Evolutionary conservation across 2,329 filamentous ascomycete species (phyloP).

Genomic region (Xylaria sp.): DNA sequence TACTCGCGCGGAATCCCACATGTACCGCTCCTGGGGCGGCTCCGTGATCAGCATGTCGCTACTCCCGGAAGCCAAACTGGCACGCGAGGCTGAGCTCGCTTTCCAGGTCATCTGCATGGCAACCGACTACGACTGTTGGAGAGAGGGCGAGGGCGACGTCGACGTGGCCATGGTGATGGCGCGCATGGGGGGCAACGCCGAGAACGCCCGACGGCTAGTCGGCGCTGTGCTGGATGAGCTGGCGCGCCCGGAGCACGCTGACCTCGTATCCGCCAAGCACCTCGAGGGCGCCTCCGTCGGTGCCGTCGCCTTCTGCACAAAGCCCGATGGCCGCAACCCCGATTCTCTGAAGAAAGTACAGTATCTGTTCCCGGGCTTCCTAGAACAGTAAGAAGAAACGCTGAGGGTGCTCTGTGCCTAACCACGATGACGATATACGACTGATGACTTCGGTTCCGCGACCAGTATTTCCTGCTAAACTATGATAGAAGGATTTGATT

Average conservation of each 20-base stretch:
- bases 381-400: conserved; percentile 41
- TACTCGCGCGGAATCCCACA: conserved; percentile 92
- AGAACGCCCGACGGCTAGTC: conserved; percentile 87
- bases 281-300: conserved; percentile 80
- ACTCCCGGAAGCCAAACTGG: conserved; percentile 94
- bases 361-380: conserved; percentile 90
- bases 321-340: conserved; percentile 75
- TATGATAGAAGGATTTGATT: conserved; percentile 6
- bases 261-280: conserved; percentile 83
- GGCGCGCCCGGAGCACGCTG: conserved; percentile 75
- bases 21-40: conserved; percentile 95
- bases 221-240: conserved; percentile 89
- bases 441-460: conserved; percentile 15
- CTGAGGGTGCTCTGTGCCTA: background rate
- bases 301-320: conserved; percentile 84
- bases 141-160: conserved; percentile 73
- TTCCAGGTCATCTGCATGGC: conserved; percentile 99
- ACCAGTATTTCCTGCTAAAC: background rate
- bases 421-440: conserved; percentile 16
- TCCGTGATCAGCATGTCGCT: conserved; percentile 98
- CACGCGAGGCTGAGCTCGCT: conserved; percentile 92
- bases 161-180: conserved; percentile 97
- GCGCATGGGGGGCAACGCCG: conserved; percentile 92
- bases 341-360: conserved; percentile 83
- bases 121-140: conserved; percentile 99